Conservation (phyloP, 805 yeast species). For the Yarrowia bubula region DNA sequence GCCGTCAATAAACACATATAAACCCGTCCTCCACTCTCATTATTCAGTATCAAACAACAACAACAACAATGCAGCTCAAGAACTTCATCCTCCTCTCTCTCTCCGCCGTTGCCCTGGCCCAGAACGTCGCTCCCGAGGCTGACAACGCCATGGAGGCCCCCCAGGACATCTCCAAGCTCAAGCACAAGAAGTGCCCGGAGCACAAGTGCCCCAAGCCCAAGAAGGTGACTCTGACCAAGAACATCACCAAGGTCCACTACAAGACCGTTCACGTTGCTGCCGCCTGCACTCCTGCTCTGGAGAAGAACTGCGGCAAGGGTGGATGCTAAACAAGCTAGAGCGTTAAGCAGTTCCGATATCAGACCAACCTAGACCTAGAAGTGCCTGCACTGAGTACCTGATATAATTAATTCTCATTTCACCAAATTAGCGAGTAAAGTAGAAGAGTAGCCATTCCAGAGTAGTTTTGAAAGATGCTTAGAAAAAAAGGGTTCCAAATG, state of each 20-base stretch:
- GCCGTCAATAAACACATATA: neutral
- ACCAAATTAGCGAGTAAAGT: too few relatives aligned
- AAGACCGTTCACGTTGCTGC: conserved; percentile 1
- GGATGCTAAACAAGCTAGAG: too few relatives aligned
- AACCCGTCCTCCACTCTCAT: neutral
- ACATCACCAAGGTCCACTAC: conserved; percentile 5
- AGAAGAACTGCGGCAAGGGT: too few relatives aligned
- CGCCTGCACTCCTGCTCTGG: neutral
- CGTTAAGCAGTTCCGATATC: too few relatives aligned
- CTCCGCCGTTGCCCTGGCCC: neutral
- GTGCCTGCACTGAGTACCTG: too few relatives aligned
- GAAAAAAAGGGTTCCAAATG: too few relatives aligned
- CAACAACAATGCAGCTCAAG: neutral
- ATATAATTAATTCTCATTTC: too few relatives aligned
- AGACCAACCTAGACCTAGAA: too few relatives aligned
- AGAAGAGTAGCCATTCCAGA: too few relatives aligned
- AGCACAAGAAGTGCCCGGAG: conserved; percentile 12
- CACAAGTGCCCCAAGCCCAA: conserved; percentile 24
- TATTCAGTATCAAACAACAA: neutral
- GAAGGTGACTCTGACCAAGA: conserved; percentile 18
- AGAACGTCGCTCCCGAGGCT: neutral
- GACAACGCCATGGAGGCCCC: conserved; percentile 10
- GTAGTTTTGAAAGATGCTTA: too few relatives aligned
- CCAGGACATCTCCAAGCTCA: conserved; percentile 16
- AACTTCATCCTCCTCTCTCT: neutral